Evolutionary conservation across 1,284 basidiomycete species (phyloP), one percentile per base, ranked within the genome.

Genomic region (Stereum hirsutum): DNA sequence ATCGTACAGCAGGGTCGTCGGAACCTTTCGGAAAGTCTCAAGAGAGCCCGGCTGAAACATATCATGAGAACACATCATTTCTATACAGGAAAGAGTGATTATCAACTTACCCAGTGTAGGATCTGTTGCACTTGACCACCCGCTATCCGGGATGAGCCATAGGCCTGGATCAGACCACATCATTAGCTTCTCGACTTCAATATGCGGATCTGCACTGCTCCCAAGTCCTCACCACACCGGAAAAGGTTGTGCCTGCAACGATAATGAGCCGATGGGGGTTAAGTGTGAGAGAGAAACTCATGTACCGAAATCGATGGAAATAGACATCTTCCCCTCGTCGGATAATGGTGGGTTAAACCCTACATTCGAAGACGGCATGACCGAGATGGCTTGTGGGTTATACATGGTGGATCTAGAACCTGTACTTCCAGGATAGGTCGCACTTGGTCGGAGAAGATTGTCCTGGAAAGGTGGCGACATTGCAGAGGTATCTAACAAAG

Each of bases 21-120:
- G 86, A 35, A 89, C 81, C 63, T 88, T 88, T 54, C 83, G 70
- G 64, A 85, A 87, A 1, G 80, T 85, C 58, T 88, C 86, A 46
- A 77, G 72, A 2, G 83, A 83, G 20, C 83, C 82, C 0, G 83
- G 83, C 85, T n/a, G n/a, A n/a, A n/a, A n/a, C n/a, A n/a, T n/a
- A n/a, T n/a, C n/a, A n/a, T n/a, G n/a, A n/a, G n/a, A n/a, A n/a
- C n/a, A n/a, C n/a, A n/a, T n/a, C n/a, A n/a, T n/a, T n/a, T n/a
- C n/a, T n/a, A n/a, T n/a, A n/a, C n/a, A n/a, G n/a, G n/a, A n/a
- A n/a, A n/a, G n/a, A n/a, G n/a, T n/a, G n/a, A n/a, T n/a, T n/a
- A n/a, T n/a, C n/a, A n/a, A n/a, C n/a, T n/a, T n/a, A n/a, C n/a
- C n/a, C 85, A 87, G 46, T 74, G 74, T 6, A 89, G 60, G 41